Evolutionary conservation across 2,329 filamentous ascomycete genomes (phyloP).

Genomic region (Bipolaris sorokiniana): DNA sequence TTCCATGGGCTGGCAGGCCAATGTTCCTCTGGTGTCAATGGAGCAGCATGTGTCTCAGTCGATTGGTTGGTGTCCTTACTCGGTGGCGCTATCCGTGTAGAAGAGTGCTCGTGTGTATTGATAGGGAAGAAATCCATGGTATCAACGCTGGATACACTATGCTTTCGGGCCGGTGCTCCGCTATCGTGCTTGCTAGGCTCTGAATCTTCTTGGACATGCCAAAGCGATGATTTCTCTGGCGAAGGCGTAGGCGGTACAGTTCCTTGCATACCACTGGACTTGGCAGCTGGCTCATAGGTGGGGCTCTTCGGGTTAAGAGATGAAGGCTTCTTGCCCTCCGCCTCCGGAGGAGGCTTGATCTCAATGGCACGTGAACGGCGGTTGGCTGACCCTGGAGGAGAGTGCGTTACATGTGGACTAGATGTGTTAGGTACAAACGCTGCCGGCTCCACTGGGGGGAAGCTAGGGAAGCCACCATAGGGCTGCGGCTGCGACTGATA

Average conservation of each 20-base stretch:
- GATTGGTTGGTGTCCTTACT: slow-evolving; percentile 19
- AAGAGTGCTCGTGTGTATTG: slow-evolving; percentile 50
- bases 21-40: slow-evolving; percentile 46
- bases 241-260: slow-evolving; percentile 42
- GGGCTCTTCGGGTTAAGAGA: slow-evolving; percentile 50
- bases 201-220: slow-evolving; percentile 31
- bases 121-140: slow-evolving; percentile 52
- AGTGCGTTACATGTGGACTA: slow-evolving; percentile 24
- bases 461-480: slow-evolving; percentile 27
- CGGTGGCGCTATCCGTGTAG: slow-evolving; percentile 41
- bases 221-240: slow-evolving; percentile 38
- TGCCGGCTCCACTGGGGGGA: slow-evolving; percentile 27
- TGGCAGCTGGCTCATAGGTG: slow-evolving; percentile 46
- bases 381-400: slow-evolving; percentile 41
- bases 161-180: slow-evolving; percentile 38
- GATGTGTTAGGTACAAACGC: slow-evolving; percentile 27
- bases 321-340: slow-evolving; percentile 38
- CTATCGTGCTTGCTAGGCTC: slow-evolving; percentile 22
- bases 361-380: slow-evolving; percentile 51
- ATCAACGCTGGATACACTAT: slow-evolving; percentile 49
- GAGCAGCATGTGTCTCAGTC: slow-evolving; percentile 26
- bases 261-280: slow-evolving; percentile 17
- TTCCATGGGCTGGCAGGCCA: slow-evolving; percentile 48
- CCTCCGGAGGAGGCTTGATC: slow-evolving; percentile 47
- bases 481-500: slow-evolving; percentile 28